A percentile compares a stretch with the other conserved stretches of the same genome.
These are phyloP conservation scores for Botrytis deweyae DNA, from an alignment of 2,329 filamentous ascomycete genomes.

Conservation along the genomic window DNA sequence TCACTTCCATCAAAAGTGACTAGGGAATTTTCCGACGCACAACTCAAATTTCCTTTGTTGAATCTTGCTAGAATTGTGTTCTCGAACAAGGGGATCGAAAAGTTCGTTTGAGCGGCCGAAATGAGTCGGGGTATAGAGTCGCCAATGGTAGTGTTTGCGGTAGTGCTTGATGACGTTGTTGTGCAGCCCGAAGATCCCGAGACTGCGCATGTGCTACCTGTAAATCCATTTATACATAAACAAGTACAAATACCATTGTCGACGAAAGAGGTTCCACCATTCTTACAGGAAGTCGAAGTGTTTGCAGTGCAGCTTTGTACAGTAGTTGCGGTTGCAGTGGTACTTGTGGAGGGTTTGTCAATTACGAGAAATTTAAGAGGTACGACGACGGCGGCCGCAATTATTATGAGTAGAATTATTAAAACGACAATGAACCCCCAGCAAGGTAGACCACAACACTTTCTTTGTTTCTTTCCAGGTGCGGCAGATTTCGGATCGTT, in stretches of 20 bases:
- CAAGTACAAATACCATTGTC: conserved; percentile 72
- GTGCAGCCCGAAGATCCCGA: conserved; percentile 55
- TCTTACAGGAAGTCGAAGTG: conserved; percentile 61
- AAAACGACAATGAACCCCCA: conserved; percentile 71
- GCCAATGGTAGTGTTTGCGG: conserved; percentile 74
- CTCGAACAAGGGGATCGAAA: conserved; percentile 71
- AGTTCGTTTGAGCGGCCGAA: conserved; percentile 62
- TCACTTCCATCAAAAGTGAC: conserved; percentile 71
- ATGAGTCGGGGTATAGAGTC: conserved; percentile 75
- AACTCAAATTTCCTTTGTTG: conserved; percentile 72
- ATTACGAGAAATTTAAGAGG: conserved; percentile 68
- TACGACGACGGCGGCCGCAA: conserved; percentile 79
- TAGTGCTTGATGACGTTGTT: conserved; percentile 46
- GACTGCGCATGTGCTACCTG: conserved; percentile 57
- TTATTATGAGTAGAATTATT: conserved; percentile 66
- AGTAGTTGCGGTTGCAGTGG: conserved; percentile 22
- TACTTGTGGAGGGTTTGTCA: conserved; percentile 45
- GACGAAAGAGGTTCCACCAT: conserved; percentile 76
- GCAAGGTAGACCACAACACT: conserved; percentile 80
- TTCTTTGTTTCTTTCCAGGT: conserved; percentile 44
- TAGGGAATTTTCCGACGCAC: conserved; percentile 80
- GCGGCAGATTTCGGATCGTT: conserved; percentile 13
- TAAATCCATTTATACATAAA: conserved; percentile 86
- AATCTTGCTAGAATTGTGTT: conserved; percentile 73
- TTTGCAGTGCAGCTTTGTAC: conserved; percentile 54